These are phyloP conservation scores for Leccinum subrobustum DNA, from an alignment of 1,284 basidiomycete species.

Conservation along the genomic window DNA sequence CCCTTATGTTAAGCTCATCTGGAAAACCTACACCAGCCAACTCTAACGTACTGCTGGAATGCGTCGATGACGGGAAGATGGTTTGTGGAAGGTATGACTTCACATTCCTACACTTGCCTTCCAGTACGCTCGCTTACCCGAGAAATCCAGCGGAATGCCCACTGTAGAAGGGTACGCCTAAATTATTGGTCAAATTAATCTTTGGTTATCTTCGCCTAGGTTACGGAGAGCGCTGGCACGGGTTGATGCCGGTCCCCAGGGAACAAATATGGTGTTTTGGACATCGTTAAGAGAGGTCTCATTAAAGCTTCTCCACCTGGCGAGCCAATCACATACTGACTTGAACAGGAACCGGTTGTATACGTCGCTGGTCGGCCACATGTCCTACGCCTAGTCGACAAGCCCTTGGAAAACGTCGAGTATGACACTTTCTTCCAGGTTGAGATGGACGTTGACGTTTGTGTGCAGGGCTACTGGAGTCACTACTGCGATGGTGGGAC, in stretches of 20 bases:
- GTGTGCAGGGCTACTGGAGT: conserved; percentile 86
- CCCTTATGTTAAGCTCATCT: conserved; percentile 44
- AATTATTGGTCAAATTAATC: not conserved
- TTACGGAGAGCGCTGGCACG: conserved; percentile 80
- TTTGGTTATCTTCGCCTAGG: conserved; percentile 40
- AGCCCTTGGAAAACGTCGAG: conserved; percentile 92
- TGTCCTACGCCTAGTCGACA: conserved; percentile 88
- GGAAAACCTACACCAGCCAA: conserved; percentile 33
- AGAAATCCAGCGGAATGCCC: conserved; percentile 74
- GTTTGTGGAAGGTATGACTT: conserved; percentile 77
- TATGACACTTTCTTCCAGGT: conserved; percentile 39
- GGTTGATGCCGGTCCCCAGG: conserved; percentile 77
- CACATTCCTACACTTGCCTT: not conserved
- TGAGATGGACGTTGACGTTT: not conserved
- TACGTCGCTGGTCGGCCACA: conserved; percentile 90
- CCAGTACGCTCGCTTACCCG: conserved; percentile 7
- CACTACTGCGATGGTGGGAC: conserved; percentile 85
- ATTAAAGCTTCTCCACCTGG: not conserved
- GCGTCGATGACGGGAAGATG: conserved; percentile 53
- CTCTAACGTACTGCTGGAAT: conserved; percentile 36
- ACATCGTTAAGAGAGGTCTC: conserved; percentile 85
- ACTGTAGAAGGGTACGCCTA: conserved; percentile 73
- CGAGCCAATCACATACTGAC: conserved; percentile 6
- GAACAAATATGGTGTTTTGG: conserved; percentile 79
- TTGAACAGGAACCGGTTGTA: conserved; percentile 84